phyloP scores from a whole-genome alignment of 495 filamentous ascomycete genomes.

The Staphylotrichum longicolle region DNA sequence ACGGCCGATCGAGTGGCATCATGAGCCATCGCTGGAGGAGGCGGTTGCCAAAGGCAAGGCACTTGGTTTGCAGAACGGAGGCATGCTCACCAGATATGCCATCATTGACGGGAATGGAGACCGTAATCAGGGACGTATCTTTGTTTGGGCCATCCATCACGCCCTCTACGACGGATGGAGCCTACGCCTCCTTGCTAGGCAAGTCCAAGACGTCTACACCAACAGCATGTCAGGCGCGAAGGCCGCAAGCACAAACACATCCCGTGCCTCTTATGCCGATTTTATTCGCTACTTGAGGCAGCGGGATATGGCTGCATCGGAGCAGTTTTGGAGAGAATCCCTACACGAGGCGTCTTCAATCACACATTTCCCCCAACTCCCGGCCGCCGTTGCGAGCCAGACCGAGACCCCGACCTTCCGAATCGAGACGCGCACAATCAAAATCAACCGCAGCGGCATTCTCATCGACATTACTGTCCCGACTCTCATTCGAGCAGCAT shows the following conservation, averaged over 20 bases:
- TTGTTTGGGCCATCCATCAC: slow-evolving; percentile 62
- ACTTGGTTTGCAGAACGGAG: slow-evolving; percentile 25
- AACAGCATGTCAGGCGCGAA: not conserved
- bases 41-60: slow-evolving; percentile 20
- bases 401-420: slow-evolving; percentile 14
- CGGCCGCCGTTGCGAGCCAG: not conserved
- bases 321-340: slow-evolving; percentile 31
- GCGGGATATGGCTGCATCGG: slow-evolving; percentile 20
- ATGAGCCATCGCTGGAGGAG: slow-evolving; percentile 21
- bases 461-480: slow-evolving; percentile 28
- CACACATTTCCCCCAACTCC: slow-evolving; percentile 27
- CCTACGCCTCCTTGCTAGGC: slow-evolving; percentile 46
- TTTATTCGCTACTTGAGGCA: slow-evolving; percentile 35
- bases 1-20: slow-evolving; percentile 21
- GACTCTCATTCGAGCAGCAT: slow-evolving; percentile 42
- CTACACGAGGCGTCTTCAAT: slow-evolving; percentile 17
- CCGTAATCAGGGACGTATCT: slow-evolving; percentile 19
- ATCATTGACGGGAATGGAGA: slow-evolving; percentile 16
- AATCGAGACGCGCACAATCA: slow-evolving; percentile 15
- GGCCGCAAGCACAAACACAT: not conserved
- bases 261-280: slow-evolving; percentile 27
- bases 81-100: slow-evolving; percentile 27
- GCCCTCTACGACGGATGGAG: slow-evolving; percentile 66
- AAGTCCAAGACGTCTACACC: slow-evolving; percentile 39
- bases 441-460: slow-evolving; percentile 15